A percentile compares a stretch with the other conserved stretches of the same genome.
Evolutionary conservation across 2,329 filamentous ascomycete species (phyloP).

Genomic region (Canariomyces notabilis): DNA sequence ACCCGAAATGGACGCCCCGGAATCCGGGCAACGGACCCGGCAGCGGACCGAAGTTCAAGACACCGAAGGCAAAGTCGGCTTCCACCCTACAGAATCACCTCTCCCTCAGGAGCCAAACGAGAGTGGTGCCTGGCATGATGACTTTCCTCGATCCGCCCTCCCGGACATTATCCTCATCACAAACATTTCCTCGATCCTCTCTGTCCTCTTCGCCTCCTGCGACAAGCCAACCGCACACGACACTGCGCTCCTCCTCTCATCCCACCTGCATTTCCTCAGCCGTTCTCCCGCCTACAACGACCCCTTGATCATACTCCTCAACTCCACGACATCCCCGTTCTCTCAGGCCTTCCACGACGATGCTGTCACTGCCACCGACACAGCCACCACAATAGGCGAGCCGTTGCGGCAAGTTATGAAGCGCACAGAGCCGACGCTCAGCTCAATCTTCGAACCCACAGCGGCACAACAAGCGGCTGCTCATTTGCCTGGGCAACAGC

Average conservation of each 20-base stretch:
- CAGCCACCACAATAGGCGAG: background rate
- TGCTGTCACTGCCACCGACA: background rate
- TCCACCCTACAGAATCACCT: slow-evolving; percentile 17
- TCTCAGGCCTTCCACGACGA: background rate
- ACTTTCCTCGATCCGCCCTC: background rate
- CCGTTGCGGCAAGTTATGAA: slow-evolving; percentile 5
- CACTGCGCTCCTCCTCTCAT: slow-evolving; percentile 43
- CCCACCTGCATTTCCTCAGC: slow-evolving; percentile 42
- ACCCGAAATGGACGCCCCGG: background rate
- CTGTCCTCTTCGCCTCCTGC: slow-evolving; percentile 46
- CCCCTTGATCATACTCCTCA: slow-evolving; percentile 51
- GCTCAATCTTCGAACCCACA: slow-evolving; percentile 46
- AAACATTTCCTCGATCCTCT: slow-evolving; percentile 49
- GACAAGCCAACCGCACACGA: slow-evolving; percentile 44
- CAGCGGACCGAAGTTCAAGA: slow-evolving; percentile 32
- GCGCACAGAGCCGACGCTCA: slow-evolving; percentile 40
- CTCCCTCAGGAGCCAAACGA: background rate
- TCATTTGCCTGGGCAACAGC: background rate
- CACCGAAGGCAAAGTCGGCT: slow-evolving; percentile 37
- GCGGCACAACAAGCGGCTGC: slow-evolving; percentile 15
- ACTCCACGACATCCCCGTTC: slow-evolving; percentile 40
- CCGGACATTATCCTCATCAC: slow-evolving; percentile 51
- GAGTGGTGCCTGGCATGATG: background rate
- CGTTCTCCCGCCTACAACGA: slow-evolving; percentile 33
- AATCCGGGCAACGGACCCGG: background rate